phyloP scores from a whole-genome alignment of 208 protist species.

The Herpetomonas samuelpessoai region DNA sequence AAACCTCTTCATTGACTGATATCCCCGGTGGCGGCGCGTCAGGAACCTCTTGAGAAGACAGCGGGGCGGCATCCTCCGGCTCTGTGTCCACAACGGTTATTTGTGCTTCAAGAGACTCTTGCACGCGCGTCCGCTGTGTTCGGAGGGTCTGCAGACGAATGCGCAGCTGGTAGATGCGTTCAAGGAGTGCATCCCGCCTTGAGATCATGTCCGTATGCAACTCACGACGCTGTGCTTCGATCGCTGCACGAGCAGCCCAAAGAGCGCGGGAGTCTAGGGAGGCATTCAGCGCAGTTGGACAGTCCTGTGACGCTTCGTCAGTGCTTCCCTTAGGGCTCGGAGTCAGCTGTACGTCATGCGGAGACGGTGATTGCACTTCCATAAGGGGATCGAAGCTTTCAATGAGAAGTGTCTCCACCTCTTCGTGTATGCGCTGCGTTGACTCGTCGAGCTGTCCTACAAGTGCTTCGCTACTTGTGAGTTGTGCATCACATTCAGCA shows the following conservation, averaged over 20 bases:
- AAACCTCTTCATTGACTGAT: no score
- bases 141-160: slow-evolving; percentile 11
- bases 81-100: no score
- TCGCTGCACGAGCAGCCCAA: not conserved
- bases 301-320: no score
- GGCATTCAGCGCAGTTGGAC: no score
- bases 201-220: slow-evolving; percentile 10
- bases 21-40: no score
- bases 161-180: slow-evolving; percentile 10
- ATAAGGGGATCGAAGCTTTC: slow-evolving; percentile 19
- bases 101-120: no score
- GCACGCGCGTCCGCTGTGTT: slow-evolving; percentile 1
- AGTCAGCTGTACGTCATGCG: no score
- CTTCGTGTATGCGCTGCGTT: slow-evolving; percentile 1
- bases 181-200: slow-evolving; percentile 6
- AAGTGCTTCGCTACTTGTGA: not conserved
- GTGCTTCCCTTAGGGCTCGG: no score
- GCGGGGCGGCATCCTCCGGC: no score
- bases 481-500: slow-evolving; percentile 1
- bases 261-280: not conserved
- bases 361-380: no score
- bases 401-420: slow-evolving; percentile 10
- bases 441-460: not conserved
- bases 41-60: no score
- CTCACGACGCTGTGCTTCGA: not conserved